phyloP scores from a whole-genome alignment of 1,139 yeast species.

The Blastobotrys arbuscula region DNA sequence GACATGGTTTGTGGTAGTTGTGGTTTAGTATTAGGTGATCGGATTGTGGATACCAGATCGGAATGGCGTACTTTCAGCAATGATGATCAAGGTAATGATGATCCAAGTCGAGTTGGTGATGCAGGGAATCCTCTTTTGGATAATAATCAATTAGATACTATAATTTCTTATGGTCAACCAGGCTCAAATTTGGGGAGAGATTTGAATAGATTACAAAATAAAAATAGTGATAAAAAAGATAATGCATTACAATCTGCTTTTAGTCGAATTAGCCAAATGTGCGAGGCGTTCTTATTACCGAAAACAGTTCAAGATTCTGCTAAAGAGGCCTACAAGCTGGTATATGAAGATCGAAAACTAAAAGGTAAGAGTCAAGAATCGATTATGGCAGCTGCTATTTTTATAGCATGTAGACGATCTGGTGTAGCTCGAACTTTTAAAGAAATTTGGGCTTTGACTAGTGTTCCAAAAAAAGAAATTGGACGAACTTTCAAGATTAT shows the following conservation, averaged over 20 bases:
- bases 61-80: constrained; percentile 97
- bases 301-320: constrained; percentile 96
- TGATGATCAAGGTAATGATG: constrained; percentile 97
- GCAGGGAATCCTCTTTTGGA: constrained; percentile 94
- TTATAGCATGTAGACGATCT: constrained; percentile 92
- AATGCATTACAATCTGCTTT: constrained; percentile 85
- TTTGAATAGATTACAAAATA: constrained; percentile 82
- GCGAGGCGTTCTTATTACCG: constrained; percentile 94
- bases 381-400: constrained; percentile 94
- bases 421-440: constrained; percentile 92
- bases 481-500: constrained; percentile 72
- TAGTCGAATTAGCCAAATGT: constrained; percentile 88
- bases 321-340: constrained; percentile 89
- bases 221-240: constrained; percentile 71
- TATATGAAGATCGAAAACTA: constrained; percentile 79
- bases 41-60: constrained; percentile 90
- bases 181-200: constrained; percentile 73
- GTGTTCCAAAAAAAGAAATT: constrained; percentile 90
- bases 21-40: constrained; percentile 87
- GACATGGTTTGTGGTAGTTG: constrained; percentile 97
- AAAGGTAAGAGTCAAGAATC: constrained; percentile 92
- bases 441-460: constrained; percentile 93
- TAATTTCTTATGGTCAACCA: constrained; percentile 76
- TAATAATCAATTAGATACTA: constrained; percentile 86
- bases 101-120: constrained; percentile 99